phyloP scores from a whole-genome alignment of 1,284 basidiomycete genomes.

The Trametes polyzona region DNA sequence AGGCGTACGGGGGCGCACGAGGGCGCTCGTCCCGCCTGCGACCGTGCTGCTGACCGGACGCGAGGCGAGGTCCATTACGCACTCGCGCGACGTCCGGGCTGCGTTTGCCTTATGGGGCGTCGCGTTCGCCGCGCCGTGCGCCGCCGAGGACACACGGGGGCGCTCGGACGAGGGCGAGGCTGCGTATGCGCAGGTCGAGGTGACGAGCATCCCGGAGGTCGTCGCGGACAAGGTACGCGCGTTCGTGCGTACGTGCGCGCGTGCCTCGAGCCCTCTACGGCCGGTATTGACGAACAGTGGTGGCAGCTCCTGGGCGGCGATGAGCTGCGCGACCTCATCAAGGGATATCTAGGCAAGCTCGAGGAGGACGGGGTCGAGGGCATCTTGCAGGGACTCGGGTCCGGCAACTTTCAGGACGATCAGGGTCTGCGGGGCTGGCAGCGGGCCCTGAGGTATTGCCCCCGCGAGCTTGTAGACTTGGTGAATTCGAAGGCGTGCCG shows the following conservation, averaged over 20 bases:
- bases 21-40: conserved; percentile 51
- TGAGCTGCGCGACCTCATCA: conserved; percentile 70
- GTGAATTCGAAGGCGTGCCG: conserved; percentile 93
- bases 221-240: conserved; percentile 74
- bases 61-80: conserved; percentile 57
- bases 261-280: neutral
- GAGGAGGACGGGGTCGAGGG: conserved; percentile 36
- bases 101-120: conserved; percentile 79
- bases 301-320: conserved; percentile 62
- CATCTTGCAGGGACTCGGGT: neutral
- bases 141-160: neutral
- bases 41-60: conserved; percentile 65
- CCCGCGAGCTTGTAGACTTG: conserved; percentile 76
- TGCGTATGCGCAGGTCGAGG: conserved; percentile 61
- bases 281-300: conserved; percentile 1
- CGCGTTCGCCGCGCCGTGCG: conserved; percentile 42
- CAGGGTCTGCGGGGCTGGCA: conserved; percentile 53
- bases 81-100: conserved; percentile 44
- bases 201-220: conserved; percentile 63
- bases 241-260: conserved; percentile 16
- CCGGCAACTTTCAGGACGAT: neutral
- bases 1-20: conserved; percentile 41
- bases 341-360: conserved; percentile 59
- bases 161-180: conserved; percentile 29
- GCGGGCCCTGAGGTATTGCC: conserved; percentile 76